A percentile compares a stretch with the other conserved stretches of the same genome.
phyloP scores from a whole-genome alignment of 1,284 basidiomycete species.

The Rhodotorula mucilaginosa region DNA sequence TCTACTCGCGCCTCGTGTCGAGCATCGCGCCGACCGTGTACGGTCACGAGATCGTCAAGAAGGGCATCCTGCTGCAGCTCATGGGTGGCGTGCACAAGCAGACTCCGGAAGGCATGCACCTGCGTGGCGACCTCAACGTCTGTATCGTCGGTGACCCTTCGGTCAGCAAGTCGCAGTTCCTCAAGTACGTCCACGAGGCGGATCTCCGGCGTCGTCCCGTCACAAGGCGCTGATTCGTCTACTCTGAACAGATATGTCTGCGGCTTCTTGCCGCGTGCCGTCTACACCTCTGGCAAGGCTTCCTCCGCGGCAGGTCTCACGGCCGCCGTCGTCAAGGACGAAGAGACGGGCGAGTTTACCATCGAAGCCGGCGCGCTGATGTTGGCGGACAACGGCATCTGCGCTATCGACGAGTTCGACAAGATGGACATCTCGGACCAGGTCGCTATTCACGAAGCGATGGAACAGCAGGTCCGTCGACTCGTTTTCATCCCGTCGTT shows the following conservation, averaged over 20 bases:
- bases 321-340: slow-evolving; percentile 95
- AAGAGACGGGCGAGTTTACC: slow-evolving; percentile 98
- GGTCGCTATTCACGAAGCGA: slow-evolving; percentile 99
- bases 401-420: slow-evolving; percentile 99
- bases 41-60: slow-evolving; percentile 97
- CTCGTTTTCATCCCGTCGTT: neutral
- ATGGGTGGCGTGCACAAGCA: slow-evolving; percentile 99
- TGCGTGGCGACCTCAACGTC: slow-evolving; percentile 97
- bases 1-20: slow-evolving; percentile 88
- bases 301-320: slow-evolving; percentile 98
- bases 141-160: slow-evolving; percentile 98
- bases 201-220: neutral
- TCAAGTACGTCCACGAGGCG: slow-evolving; percentile 66
- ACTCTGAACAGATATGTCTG: slow-evolving; percentile 77
- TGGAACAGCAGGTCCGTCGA: slow-evolving; percentile 61
- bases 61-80: slow-evolving; percentile 92
- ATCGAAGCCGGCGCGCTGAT: slow-evolving; percentile 98
- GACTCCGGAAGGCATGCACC: slow-evolving; percentile 91
- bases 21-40: slow-evolving; percentile 98
- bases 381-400: slow-evolving; percentile 99
- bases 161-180: slow-evolving; percentile 96
- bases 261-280: slow-evolving; percentile 96
- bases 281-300: slow-evolving; percentile 98
- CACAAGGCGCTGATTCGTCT: slow-evolving; percentile 14
- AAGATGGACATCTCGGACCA: slow-evolving; percentile 99